Conservation (phyloP, 306 rosid genomes). For the Astragalus glycyphyllos region DNA sequence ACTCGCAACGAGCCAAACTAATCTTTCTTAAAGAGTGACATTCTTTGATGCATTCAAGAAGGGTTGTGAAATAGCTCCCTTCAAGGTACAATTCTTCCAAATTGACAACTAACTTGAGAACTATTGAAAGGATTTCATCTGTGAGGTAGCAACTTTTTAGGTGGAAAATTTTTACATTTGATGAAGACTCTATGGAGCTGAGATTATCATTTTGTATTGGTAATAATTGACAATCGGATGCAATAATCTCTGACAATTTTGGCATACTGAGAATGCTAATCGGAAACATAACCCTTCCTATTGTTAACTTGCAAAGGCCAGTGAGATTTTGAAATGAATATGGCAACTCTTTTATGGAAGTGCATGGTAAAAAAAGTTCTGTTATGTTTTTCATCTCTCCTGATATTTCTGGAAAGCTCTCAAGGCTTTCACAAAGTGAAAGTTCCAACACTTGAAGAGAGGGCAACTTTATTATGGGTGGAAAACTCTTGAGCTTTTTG, state of each 20-base stretch:
- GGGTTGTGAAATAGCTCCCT: background rate
- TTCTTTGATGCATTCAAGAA: conserved; percentile 1
- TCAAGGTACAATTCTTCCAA: background rate
- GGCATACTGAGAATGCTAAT: background rate
- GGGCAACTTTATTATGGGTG: too few relatives aligned
- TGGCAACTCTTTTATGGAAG: too few relatives aligned
- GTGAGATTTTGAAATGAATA: too few relatives aligned
- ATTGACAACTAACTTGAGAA: background rate
- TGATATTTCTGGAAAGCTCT: too few relatives aligned
- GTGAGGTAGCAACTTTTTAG: background rate
- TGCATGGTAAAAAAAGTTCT: too few relatives aligned
- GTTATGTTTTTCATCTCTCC: too few relatives aligned
- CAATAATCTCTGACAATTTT: too few relatives aligned
- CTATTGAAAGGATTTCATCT: background rate
- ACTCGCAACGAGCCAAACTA: background rate
- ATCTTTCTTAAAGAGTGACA: background rate
- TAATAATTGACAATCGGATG: background rate
- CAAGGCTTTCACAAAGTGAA: background rate
- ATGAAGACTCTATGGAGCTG: background rate
- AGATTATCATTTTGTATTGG: background rate
- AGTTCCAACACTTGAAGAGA: background rate
- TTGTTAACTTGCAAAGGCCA: fast-evolving
- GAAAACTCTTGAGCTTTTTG: too few relatives aligned
- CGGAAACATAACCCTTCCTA: background rate
- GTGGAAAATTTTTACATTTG: fast-evolving